Conservation (phyloP, 2,329 filamentous ascomycete genomes). For the Phialophora chinensis region DNA sequence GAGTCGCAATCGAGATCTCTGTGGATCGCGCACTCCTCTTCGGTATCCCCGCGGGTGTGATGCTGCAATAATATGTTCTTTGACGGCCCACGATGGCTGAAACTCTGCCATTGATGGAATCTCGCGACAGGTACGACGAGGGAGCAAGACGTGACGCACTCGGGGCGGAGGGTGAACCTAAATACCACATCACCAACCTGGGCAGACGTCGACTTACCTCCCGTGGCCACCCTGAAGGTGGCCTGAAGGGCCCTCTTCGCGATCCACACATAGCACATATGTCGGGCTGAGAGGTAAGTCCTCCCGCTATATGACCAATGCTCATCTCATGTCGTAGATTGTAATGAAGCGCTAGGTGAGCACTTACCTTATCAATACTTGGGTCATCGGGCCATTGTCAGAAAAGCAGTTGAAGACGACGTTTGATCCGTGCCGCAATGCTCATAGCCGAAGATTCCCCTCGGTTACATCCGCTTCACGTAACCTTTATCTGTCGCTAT, state of each 20-base stretch:
- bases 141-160: background rate
- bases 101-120: background rate
- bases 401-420: background rate
- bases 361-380: background rate
- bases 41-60: constrained; percentile 24
- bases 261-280: background rate
- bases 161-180: background rate
- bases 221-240: background rate
- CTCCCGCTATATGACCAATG: background rate
- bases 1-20: constrained; percentile 21
- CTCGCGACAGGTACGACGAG: background rate
- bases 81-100: constrained; percentile 13
- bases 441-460: background rate
- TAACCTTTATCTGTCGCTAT: background rate
- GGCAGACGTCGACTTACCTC: background rate
- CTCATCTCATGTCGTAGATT: background rate
- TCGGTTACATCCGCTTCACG: background rate
- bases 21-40: constrained; percentile 24
- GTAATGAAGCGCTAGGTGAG: no score
- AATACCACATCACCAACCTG: background rate
- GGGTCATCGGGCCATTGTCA: background rate
- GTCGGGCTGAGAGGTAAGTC: background rate
- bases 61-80: constrained; percentile 21
- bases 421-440: background rate
- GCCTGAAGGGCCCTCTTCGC: no score